These are phyloP conservation scores for Selenicereus undatus DNA, from an alignment of 148 eudicot species.

Conservation along the genomic window DNA sequence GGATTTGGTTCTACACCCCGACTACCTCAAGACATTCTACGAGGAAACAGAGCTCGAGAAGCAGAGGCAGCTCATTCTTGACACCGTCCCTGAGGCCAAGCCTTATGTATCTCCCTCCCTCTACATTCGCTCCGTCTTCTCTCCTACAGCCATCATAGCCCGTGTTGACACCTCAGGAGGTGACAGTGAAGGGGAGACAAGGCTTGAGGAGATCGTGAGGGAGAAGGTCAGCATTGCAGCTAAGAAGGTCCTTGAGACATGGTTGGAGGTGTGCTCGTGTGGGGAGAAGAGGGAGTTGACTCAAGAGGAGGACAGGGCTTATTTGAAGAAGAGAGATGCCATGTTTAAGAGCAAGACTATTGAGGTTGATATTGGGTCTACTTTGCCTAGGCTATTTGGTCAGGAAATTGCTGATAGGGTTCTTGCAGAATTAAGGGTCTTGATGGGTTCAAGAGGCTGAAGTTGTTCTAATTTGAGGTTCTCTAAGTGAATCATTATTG, in stretches of 20 bases:
- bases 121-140: slow-evolving; percentile 47
- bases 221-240: slow-evolving; percentile 42
- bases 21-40: slow-evolving; percentile 72
- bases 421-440: slow-evolving; percentile 35
- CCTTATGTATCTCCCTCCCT: slow-evolving; percentile 64
- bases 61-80: slow-evolving; percentile 50
- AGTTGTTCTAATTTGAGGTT: no score
- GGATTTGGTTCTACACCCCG: slow-evolving; percentile 66
- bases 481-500: no score
- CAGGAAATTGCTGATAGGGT: slow-evolving; percentile 59
- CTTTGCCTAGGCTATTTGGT: slow-evolving; percentile 76
- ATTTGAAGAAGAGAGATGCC: slow-evolving; percentile 62
- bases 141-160: slow-evolving; percentile 58
- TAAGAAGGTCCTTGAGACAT: slow-evolving; percentile 44
- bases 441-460: not conserved
- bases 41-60: slow-evolving; percentile 63
- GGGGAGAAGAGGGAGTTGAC: slow-evolving; percentile 22
- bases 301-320: slow-evolving; percentile 42
- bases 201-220: slow-evolving; percentile 60
- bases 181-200: slow-evolving; percentile 29
- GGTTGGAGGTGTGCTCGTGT: slow-evolving; percentile 50
- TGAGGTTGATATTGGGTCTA: slow-evolving; percentile 75
- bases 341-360: slow-evolving; percentile 54
- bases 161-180: slow-evolving; percentile 36
- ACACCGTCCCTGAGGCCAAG: slow-evolving; percentile 46